These are phyloP conservation scores for Juglanconis oblonga DNA, from an alignment of 2,329 filamentous ascomycete genomes.

Conservation along the genomic window DNA sequence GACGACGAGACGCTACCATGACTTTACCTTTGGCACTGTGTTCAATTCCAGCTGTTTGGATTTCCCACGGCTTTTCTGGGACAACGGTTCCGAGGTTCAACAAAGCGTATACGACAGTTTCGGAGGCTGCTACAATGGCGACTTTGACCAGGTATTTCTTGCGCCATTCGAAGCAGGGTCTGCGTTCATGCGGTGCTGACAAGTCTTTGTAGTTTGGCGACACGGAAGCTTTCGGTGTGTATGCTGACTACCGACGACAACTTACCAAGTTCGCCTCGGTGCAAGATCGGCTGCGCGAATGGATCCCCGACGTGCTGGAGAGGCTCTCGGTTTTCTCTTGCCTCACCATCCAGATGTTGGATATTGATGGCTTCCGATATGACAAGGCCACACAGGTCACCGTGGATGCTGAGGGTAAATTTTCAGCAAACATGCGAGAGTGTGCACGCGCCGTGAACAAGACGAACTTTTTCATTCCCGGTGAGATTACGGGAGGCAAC, in stretches of 20 bases:
- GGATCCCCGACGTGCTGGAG: slow-evolving; percentile 55
- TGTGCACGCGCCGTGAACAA: slow-evolving; percentile 57
- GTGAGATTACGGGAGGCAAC: slow-evolving; percentile 62
- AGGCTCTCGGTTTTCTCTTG: slow-evolving; percentile 59
- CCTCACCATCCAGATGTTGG: slow-evolving; percentile 57
- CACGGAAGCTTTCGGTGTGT: slow-evolving; percentile 61
- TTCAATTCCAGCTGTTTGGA: slow-evolving; percentile 47
- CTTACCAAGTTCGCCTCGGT: slow-evolving; percentile 65
- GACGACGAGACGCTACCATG: slow-evolving; percentile 48
- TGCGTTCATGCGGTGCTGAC: neutral
- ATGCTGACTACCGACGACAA: slow-evolving; percentile 60
- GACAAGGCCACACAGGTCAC: slow-evolving; percentile 62
- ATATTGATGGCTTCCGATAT: slow-evolving; percentile 64
- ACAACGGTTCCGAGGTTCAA: slow-evolving; percentile 50
- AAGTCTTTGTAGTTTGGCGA: slow-evolving; percentile 46
- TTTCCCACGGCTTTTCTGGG: slow-evolving; percentile 60
- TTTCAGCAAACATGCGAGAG: slow-evolving; percentile 51
- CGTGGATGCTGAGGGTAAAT: slow-evolving; percentile 56
- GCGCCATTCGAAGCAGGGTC: neutral
- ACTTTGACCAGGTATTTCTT: slow-evolving; percentile 14
- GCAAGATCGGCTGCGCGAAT: slow-evolving; percentile 63
- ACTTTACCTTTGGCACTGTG: slow-evolving; percentile 51
- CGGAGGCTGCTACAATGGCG: slow-evolving; percentile 49
- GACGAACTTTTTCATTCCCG: slow-evolving; percentile 60
- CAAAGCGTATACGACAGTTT: slow-evolving; percentile 43